phyloP scores from a whole-genome alignment of 2,329 filamentous ascomycete genomes.

The Aspergillus arachidicola region DNA sequence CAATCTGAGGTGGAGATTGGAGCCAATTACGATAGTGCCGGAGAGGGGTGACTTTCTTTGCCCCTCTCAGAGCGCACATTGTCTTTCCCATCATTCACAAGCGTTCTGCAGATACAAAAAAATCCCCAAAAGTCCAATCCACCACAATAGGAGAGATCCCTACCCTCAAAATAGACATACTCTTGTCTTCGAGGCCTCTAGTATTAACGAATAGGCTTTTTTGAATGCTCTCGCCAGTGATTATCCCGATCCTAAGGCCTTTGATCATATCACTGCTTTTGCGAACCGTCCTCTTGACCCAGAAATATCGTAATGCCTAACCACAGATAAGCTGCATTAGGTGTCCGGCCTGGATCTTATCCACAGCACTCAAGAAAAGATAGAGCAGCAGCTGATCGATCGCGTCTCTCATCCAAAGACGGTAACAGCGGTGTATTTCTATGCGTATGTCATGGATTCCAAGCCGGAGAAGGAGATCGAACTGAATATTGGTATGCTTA shows the following conservation, averaged over 20 bases:
- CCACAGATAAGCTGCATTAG: too few species aligned
- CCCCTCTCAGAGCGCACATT: neutral
- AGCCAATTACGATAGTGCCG: neutral
- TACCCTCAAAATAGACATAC: neutral
- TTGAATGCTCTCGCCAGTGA: too few species aligned
- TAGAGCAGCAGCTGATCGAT: too few species aligned
- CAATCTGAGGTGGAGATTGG: neutral
- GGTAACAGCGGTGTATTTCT: conserved; percentile 1
- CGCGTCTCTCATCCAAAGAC: neutral
- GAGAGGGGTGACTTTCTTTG: neutral
- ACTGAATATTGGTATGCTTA: too few species aligned
- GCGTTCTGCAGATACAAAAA: neutral
- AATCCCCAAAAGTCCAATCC: too few species aligned
- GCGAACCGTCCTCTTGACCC: too few species aligned
- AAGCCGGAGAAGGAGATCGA: too few species aligned
- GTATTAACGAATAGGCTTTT: conserved; percentile 9
- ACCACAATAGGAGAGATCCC: neutral
- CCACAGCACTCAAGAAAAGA: too few species aligned
- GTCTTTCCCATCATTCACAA: neutral
- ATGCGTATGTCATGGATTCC: neutral
- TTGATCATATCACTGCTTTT: neutral
- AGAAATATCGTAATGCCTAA: too few species aligned
- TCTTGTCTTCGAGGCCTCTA: conserved; percentile 10
- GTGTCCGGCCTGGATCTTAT: too few species aligned
- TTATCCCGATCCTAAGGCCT: neutral